Evolutionary conservation across 2,329 filamentous ascomycete species (phyloP), one percentile per base, ranked within the genome.

Genomic region (Fusarium sp.): DNA sequence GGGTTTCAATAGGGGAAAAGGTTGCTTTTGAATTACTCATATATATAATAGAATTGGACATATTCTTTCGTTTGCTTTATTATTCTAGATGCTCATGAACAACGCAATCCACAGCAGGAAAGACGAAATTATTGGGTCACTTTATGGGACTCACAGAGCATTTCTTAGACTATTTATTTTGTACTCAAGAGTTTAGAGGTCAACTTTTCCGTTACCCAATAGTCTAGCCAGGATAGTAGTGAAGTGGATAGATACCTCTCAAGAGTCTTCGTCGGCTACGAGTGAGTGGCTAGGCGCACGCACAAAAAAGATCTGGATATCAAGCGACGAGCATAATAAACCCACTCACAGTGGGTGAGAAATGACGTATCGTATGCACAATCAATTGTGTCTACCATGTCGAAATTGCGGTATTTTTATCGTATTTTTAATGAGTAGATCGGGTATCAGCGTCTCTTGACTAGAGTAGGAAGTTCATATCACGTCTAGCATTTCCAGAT

Each of bases 321-420:
- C 23, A 23, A 23, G 23, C 23, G 23, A 23, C 4, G 46, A 31
- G 15, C 20, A 26, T n/a, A 49, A 26, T 36, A 16, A 36, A 49
- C 31, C 18, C 31, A 36, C 31, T 36, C 46, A 36, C 9, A 23
- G 23, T 10, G 26, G 33, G 23, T 23, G 13, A 34, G 23, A 16
- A 28, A 31, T 28, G 31, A 46, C 18, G 18, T 15, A 20, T 16
- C 30, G 16, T 8, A n/a, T 57, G 23, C 26, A 40, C 30, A 34
- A 6, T 37, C 30, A 8, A 52, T 55, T 60, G 23, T 65, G 55
- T 50, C 54, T 28, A 30, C 18, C 12, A 28, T 37, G 4, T n/a
- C 13, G 10, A 54, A n/a, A 23, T 36, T 65, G 65, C 37, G 37
- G 26, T 56, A 34, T 44, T 56, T 52, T 65, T 46, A 33, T 20